Evolutionary conservation across 495 filamentous ascomycete genomes (phyloP).

Genomic region (Echria macrotheca): DNA sequence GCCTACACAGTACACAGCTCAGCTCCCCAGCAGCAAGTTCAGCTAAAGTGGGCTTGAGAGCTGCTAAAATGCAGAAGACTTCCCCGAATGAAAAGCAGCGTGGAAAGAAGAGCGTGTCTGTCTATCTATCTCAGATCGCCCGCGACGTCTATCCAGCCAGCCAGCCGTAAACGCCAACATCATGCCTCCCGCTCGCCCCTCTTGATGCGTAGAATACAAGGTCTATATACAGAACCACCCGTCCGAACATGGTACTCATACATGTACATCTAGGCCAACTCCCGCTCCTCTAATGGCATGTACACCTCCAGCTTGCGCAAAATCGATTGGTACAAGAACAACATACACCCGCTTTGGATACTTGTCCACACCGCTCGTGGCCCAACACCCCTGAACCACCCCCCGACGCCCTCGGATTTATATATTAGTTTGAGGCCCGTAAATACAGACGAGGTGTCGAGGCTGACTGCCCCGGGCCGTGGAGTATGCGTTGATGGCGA

Average conservation of each 20-base stretch:
- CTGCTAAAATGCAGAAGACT: too few relatives aligned
- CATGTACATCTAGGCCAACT: conserved; percentile 17
- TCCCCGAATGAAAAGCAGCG: too few relatives aligned
- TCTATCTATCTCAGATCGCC: too few relatives aligned
- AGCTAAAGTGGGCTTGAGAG: too few relatives aligned
- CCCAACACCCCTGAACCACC: conserved; percentile 93
- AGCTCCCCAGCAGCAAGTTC: too few relatives aligned
- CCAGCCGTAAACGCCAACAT: conserved; percentile 14
- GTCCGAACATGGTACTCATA: conserved; percentile 6
- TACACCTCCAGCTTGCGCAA: conserved; percentile 64
- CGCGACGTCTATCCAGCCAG: conserved; percentile 24
- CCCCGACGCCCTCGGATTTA: conserved; percentile 74
- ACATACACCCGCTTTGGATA: conserved; percentile 93
- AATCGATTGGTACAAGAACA: conserved; percentile 89
- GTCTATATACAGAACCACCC: conserved; percentile 20
- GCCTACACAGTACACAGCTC: too few relatives aligned
- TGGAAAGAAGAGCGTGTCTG: too few relatives aligned
- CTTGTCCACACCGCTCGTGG: conserved; percentile 96
- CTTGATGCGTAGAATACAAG: conserved; percentile 18
- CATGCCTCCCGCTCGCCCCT: conserved; percentile 4
- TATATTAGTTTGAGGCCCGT: conserved; percentile 85
- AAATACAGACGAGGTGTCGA: conserved; percentile 84
- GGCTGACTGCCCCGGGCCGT: conserved; percentile 63
- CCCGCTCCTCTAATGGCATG: conserved; percentile 36
- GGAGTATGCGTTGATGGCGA: conserved; percentile 74